Evolutionary conservation across 2,329 filamentous ascomycete genomes (phyloP).

Genomic region (Ceratocystis harringtonii): DNA sequence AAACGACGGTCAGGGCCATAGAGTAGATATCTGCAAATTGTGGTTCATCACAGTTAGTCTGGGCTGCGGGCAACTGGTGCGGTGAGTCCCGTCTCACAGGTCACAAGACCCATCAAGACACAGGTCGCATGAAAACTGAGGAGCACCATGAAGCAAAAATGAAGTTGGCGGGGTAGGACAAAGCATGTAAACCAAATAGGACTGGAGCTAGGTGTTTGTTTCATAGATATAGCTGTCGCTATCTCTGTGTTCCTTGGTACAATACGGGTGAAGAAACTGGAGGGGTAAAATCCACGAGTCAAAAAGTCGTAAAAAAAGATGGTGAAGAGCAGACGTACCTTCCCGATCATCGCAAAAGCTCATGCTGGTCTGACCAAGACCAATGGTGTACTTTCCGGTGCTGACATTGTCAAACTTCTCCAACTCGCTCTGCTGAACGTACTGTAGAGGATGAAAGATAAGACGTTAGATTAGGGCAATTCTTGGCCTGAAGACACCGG

Average conservation of each 20-base stretch:
- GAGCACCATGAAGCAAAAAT: neutral
- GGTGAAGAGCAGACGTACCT: slow-evolving; percentile 37
- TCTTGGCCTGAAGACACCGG: neutral
- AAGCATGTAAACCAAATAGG: neutral
- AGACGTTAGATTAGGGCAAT: neutral
- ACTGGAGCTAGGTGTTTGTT: neutral
- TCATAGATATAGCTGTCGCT: neutral
- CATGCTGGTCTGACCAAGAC: slow-evolving; percentile 83
- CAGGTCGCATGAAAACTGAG: neutral
- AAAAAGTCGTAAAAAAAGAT: neutral
- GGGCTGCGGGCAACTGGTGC: neutral
- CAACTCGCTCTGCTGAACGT: slow-evolving; percentile 68
- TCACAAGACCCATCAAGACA: neutral
- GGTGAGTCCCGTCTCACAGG: neutral
- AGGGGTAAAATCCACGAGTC: neutral
- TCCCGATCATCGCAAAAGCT: slow-evolving; percentile 82
- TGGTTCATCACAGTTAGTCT: slow-evolving; percentile 18
- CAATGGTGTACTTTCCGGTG: slow-evolving; percentile 78
- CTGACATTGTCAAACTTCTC: slow-evolving; percentile 77
- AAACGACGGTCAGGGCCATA: slow-evolving; percentile 61
- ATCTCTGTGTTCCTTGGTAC: neutral
- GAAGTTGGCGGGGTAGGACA: neutral
- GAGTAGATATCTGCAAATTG: slow-evolving; percentile 63
- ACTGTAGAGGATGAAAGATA: slow-evolving; percentile 34
- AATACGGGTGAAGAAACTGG: slow-evolving; percentile 7